Evolutionary conservation across 345 rosid genomes (phyloP).

Genomic region (Populus tremula): DNA sequence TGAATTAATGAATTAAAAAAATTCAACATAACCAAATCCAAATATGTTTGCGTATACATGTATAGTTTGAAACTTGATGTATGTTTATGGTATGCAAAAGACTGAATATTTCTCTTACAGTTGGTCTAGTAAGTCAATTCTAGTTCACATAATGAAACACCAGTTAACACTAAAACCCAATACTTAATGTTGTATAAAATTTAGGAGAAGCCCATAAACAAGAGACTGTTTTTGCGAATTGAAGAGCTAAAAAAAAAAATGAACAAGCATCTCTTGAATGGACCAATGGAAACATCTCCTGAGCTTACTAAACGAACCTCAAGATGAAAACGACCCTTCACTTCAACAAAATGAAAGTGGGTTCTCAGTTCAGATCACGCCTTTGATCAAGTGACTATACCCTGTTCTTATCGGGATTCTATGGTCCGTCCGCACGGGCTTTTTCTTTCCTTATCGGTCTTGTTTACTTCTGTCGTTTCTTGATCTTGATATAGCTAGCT

Average conservation of each 20-base stretch:
- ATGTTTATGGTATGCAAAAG: no score
- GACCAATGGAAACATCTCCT: constrained; percentile 22
- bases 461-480: constrained; percentile 14
- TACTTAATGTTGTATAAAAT: neutral
- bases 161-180: no score
- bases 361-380: constrained; percentile 32
- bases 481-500: neutral
- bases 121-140: no score
- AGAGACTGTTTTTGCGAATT: neutral
- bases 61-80: no score
- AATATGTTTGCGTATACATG: no score
- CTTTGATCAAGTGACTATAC: neutral
- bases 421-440: neutral
- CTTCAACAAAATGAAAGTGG: constrained; percentile 36
- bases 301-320: constrained; percentile 34
- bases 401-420: neutral
- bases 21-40: no score
- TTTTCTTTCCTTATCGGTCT: neutral
- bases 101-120: no score
- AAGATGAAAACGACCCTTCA: constrained; percentile 56
- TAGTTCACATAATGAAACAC: no score
- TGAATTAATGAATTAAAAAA: no score
- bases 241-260: neutral
- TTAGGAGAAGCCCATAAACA: neutral
- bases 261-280: neutral